Evolutionary conservation across 225 moss, liverwort and hornwort species (phyloP).

Genomic region (Rhytidiadelphus loreus): DNA sequence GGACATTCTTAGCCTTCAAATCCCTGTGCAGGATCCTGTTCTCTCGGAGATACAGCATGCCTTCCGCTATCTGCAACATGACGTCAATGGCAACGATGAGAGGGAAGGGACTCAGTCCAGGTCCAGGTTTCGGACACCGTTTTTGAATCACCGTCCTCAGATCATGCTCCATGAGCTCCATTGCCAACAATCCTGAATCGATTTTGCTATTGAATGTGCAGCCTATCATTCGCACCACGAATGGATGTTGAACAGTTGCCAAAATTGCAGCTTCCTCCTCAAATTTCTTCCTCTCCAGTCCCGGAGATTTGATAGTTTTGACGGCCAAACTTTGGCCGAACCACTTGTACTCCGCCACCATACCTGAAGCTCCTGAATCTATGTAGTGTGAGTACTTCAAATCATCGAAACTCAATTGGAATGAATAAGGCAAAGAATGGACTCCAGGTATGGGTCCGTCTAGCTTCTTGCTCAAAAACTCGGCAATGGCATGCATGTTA

Average conservation of each 20-base stretch:
- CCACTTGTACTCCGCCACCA: constrained; percentile 33
- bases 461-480: constrained; percentile 24
- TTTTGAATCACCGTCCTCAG: constrained; percentile 17
- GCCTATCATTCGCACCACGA: constrained; percentile 30
- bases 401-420: not conserved
- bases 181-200: constrained; percentile 14
- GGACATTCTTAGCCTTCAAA: constrained; percentile 33
- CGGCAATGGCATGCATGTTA: constrained; percentile 1
- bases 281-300: constrained; percentile 11
- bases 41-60: constrained; percentile 24
- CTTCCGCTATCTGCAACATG: constrained; percentile 37
- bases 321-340: constrained; percentile 16
- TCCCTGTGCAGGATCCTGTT: constrained; percentile 31
- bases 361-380: constrained; percentile 25
- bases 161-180: constrained; percentile 46
- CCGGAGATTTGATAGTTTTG: constrained; percentile 22
- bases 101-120: constrained; percentile 14
- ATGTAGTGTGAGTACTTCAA: constrained; percentile 13
- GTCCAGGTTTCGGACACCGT: not conserved
- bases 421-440: constrained; percentile 15
- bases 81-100: constrained; percentile 33
- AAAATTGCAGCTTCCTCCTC: constrained; percentile 42
- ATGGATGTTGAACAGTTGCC: constrained; percentile 35
- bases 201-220: not conserved
- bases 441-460: constrained; percentile 21